Percentiles rank a stretch among this genome's conserved stretches.
These are phyloP conservation scores for Coriaria nepalensis DNA, from an alignment of 306 rosid species.

Conservation along the genomic window DNA sequence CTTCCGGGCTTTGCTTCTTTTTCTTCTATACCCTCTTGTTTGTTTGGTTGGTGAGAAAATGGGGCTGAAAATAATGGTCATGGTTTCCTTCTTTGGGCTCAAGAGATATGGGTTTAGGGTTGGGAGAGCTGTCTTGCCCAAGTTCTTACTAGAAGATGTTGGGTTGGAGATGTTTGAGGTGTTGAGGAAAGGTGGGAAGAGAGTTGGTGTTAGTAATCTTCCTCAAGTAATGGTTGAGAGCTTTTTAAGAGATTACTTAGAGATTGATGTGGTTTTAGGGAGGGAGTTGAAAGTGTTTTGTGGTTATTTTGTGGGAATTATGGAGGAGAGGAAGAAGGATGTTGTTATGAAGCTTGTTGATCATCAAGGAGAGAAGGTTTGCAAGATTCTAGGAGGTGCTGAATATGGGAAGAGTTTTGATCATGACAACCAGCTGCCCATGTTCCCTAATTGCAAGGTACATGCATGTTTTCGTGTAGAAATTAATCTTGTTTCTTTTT, in stretches of 20 bases:
- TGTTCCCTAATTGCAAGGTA: too few relatives aligned
- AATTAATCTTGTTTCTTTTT: too few relatives aligned
- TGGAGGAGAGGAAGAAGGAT: constrained; percentile 28
- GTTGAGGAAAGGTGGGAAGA: constrained; percentile 36
- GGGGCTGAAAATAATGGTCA: constrained; percentile 70
- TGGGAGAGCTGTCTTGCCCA: constrained; percentile 63
- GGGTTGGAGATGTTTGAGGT: constrained; percentile 52
- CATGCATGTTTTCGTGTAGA: too few relatives aligned
- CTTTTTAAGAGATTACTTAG: constrained; percentile 65
- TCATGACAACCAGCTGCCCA: too few relatives aligned
- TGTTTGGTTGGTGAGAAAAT: constrained; percentile 24
- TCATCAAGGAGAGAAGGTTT: too few relatives aligned
- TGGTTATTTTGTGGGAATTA: constrained; percentile 62
- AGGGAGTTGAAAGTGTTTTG: constrained; percentile 44
- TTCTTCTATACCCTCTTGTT: constrained; percentile 47
- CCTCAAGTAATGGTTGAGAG: constrained; percentile 69
- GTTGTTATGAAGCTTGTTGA: too few relatives aligned
- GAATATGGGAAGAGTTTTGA: too few relatives aligned
- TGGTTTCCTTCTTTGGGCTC: constrained; percentile 63
- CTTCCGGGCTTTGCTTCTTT: constrained; percentile 32
- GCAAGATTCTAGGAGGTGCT: constrained; percentile 29
- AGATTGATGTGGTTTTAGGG: constrained; percentile 47
- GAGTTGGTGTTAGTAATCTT: constrained; percentile 40
- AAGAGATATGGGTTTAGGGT: constrained; percentile 44
- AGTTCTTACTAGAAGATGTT: constrained; percentile 63